phyloP scores from a whole-genome alignment of 73 alveolate genomes.

The Paramecium sonneborni region DNA sequence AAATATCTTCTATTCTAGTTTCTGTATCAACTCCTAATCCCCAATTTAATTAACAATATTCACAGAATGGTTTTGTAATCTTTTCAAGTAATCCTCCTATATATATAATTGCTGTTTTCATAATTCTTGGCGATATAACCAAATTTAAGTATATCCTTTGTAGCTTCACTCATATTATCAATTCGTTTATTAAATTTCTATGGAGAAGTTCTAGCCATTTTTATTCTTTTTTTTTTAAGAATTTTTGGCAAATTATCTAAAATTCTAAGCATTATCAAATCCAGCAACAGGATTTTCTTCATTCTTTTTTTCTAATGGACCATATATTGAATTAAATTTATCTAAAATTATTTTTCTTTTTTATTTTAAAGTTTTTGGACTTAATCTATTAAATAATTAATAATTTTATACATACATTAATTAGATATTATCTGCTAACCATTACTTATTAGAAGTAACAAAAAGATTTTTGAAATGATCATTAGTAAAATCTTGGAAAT shows the following conservation, averaged over 20 bases:
- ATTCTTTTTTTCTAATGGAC: conserved; percentile 47
- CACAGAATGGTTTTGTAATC: conserved; percentile 48
- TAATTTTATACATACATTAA: not conserved
- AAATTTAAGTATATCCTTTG: conserved; percentile 41
- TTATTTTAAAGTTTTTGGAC: conserved; percentile 25
- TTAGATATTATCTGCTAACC: conserved; percentile 51
- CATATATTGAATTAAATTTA: conserved; percentile 24
- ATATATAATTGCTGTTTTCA: conserved; percentile 34
- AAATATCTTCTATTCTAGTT: conserved; percentile 57
- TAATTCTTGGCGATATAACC: conserved; percentile 60
- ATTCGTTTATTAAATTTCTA: not conserved
- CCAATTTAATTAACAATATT: conserved; percentile 63
- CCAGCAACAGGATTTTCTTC: conserved; percentile 58
- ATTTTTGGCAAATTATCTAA: not conserved
- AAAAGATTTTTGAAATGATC: conserved; percentile 50
- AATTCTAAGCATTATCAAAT: conserved; percentile 57
- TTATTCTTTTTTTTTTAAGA: not conserved
- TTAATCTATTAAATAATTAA: not conserved
- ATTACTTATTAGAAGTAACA: conserved; percentile 54
- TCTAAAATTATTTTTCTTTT: conserved; percentile 18
- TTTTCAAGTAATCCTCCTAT: conserved; percentile 59
- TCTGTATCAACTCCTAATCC: conserved; percentile 60
- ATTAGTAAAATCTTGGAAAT: conserved; percentile 41
- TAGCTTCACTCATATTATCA: conserved; percentile 21
- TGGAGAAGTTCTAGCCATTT: not conserved